Percentiles rank a stretch among this genome's conserved stretches.
phyloP scores from a whole-genome alignment of 768 basidiomycete species.

The Trametes cinnabarina region DNA sequence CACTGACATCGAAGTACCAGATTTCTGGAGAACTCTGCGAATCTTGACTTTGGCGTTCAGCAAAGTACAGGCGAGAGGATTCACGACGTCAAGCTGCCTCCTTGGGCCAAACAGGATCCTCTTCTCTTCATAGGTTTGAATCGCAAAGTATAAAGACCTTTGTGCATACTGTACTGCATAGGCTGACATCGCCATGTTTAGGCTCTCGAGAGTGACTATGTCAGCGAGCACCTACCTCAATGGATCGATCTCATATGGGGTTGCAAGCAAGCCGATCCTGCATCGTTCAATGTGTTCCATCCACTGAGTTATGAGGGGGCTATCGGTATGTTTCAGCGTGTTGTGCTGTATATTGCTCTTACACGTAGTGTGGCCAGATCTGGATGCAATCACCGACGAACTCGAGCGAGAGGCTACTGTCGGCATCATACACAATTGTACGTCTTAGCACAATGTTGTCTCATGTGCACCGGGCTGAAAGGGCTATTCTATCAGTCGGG shows the following conservation, averaged over 20 bases:
- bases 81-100: slow-evolving; percentile 84
- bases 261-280: slow-evolving; percentile 74
- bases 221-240: slow-evolving; percentile 75
- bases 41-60: slow-evolving; percentile 76
- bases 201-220: slow-evolving; percentile 87
- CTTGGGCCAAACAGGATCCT: slow-evolving; percentile 86
- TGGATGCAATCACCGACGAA: slow-evolving; percentile 83
- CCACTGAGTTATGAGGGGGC: slow-evolving; percentile 92
- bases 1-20: slow-evolving; percentile 34
- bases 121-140: slow-evolving; percentile 78
- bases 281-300: slow-evolving; percentile 83
- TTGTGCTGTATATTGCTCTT: background rate
- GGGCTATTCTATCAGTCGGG: slow-evolving; percentile 60
- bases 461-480: background rate
- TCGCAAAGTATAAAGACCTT: slow-evolving; percentile 51
- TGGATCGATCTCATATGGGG: slow-evolving; percentile 98
- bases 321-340: slow-evolving; percentile 48
- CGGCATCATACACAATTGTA: slow-evolving; percentile 94
- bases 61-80: slow-evolving; percentile 76
- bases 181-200: slow-evolving; percentile 26
- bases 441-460: slow-evolving; percentile 18
- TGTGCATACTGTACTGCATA: background rate
- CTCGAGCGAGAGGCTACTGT: slow-evolving; percentile 89
- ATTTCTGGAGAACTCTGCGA: slow-evolving; percentile 78
- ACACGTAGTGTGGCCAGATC: slow-evolving; percentile 44